These are phyloP conservation scores for Marvania coccoides DNA, from an alignment of 139 green algal species.

Conservation along the genomic window DNA sequence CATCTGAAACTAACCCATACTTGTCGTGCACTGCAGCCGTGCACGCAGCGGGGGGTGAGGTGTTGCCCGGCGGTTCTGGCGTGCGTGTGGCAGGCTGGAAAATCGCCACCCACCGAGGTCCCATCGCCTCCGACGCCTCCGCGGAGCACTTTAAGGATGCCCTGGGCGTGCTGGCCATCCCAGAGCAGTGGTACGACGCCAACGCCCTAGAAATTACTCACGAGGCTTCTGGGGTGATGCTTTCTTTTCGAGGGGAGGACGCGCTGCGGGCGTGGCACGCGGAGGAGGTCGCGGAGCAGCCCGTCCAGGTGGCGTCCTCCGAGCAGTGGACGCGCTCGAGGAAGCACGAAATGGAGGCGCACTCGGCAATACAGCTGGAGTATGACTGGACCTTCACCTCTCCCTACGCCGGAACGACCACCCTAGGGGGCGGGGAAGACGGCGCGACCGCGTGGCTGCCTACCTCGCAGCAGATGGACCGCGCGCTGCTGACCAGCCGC, in stretches of 20 bases:
- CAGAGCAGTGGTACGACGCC: conserved; percentile 76
- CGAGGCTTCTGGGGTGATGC: conserved; percentile 33
- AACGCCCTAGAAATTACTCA: conserved; percentile 58
- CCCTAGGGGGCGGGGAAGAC: not conserved
- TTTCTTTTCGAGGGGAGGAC: conserved; percentile 65
- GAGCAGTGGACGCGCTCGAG: conserved; percentile 51
- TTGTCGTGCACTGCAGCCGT: conserved; percentile 2
- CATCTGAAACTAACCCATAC: not conserved
- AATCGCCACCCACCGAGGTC: conserved; percentile 11
- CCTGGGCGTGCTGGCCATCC: conserved; percentile 38
- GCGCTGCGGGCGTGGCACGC: conserved; percentile 59
- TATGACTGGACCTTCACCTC: conserved; percentile 94
- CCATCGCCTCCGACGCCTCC: conserved; percentile 19
- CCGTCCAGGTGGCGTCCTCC: conserved; percentile 49
- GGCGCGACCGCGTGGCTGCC: conserved; percentile 3
- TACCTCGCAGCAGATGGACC: conserved; percentile 44
- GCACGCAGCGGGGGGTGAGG: not conserved
- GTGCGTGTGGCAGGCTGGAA: conserved; percentile 11
- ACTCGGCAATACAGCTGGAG: conserved; percentile 48
- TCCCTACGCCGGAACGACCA: conserved; percentile 51
- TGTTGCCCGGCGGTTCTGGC: conserved; percentile 5
- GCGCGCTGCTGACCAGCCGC: conserved; percentile 62
- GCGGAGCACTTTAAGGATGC: conserved; percentile 1
- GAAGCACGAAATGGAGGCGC: conserved; percentile 48
- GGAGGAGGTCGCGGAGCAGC: conserved; percentile 34